A percentile compares a stretch with the other conserved stretches of the same genome.
Evolutionary conservation across 2,329 filamentous ascomycete genomes (phyloP).

Genomic region (Sclerotinia minor): DNA sequence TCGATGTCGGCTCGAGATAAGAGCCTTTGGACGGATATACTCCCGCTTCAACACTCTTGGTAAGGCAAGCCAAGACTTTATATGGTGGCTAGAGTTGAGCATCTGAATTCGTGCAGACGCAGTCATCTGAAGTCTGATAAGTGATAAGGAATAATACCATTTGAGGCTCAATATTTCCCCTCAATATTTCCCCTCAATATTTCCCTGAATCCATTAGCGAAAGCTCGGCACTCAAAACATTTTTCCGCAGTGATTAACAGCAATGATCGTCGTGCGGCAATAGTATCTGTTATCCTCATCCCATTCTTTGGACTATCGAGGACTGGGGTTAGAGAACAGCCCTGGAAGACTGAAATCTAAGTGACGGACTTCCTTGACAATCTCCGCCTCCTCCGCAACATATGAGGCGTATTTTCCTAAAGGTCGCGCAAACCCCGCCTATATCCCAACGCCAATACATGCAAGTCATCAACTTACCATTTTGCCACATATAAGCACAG

Average conservation of each 20-base stretch:
- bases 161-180: not conserved
- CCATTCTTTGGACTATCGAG: not conserved
- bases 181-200: constrained; percentile 9
- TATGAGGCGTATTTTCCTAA: too few species aligned
- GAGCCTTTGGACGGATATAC: not conserved
- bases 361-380: not conserved
- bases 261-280: not conserved
- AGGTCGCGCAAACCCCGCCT: too few species aligned
- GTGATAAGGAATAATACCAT: not conserved
- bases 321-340: not conserved
- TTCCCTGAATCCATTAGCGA: not conserved
- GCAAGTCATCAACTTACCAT: not conserved
- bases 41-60: not conserved
- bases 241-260: not conserved
- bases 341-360: not conserved
- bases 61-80: not conserved
- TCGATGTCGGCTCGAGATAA: not conserved
- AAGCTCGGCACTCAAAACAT: not conserved
- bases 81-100: not conserved
- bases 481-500: constrained; percentile 9
- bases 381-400: not conserved
- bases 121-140: not conserved
- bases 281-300: not conserved
- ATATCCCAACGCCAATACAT: not conserved
- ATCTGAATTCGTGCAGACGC: not conserved